Conservation (phyloP, 2,329 filamentous ascomycete genomes). For the Zymoseptoria pseudotritici region DNA sequence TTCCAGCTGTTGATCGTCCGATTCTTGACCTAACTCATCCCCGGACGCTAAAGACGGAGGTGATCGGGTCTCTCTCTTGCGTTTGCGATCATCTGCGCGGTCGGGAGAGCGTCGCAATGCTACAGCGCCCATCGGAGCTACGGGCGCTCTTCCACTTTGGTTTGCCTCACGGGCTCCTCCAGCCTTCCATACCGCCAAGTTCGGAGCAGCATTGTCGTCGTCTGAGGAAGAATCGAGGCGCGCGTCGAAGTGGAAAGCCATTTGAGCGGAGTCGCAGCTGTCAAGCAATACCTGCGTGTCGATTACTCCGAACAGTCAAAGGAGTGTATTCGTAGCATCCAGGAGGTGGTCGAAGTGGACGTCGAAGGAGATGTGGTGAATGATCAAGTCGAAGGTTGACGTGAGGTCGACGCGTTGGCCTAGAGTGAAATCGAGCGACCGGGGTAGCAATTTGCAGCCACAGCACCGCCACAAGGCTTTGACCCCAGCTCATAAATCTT, state of each 20-base stretch:
- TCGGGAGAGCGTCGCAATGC: conserved; percentile 8
- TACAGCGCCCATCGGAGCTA: conserved; percentile 16
- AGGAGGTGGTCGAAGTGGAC: neutral
- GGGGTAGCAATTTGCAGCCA: neutral
- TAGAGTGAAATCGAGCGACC: neutral
- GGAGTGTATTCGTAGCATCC: neutral
- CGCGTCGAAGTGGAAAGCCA: conserved; percentile 23
- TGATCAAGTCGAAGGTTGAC: neutral
- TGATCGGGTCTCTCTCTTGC: conserved; percentile 5
- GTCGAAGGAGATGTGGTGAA: neutral
- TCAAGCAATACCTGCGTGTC: neutral
- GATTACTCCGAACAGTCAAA: neutral
- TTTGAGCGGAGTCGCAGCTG: conserved; percentile 5
- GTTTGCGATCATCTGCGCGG: conserved; percentile 5
- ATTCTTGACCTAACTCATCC: conserved; percentile 4
- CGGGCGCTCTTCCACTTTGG: conserved; percentile 8
- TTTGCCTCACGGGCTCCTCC: conserved; percentile 7
- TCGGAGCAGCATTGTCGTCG: conserved; percentile 15
- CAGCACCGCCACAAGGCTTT: neutral
- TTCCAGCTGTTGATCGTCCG: conserved; percentile 5
- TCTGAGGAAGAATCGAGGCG: conserved; percentile 24
- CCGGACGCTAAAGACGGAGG: conserved; percentile 2
- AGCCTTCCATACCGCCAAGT: conserved; percentile 24
- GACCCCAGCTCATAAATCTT: neutral
- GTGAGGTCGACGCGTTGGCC: neutral